Evolutionary conservation across 1,139 yeast species (phyloP), one percentile per base, ranked within the genome.

Genomic region (Taphrina sp.): DNA sequence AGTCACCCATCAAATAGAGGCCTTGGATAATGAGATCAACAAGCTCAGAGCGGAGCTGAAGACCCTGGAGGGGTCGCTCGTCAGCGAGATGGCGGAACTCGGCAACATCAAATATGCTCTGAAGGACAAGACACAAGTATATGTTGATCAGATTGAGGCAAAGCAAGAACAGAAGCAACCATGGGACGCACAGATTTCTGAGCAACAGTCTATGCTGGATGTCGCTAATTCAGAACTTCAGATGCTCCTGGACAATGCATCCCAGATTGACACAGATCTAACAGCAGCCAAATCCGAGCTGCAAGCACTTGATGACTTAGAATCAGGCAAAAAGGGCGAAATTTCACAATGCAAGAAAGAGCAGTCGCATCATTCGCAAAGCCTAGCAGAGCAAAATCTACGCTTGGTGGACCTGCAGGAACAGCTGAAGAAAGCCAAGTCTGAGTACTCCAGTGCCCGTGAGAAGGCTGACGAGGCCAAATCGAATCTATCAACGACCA

Each of bases 91-190:
- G 58, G 66, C 66, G 0, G 74, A 72, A 34, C 71, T 92, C 22
- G 84, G 80, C 58, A 76, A 76, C 35, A 82, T 90, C 17, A 81
- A 92, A 64, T 65, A 75, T 8, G 80, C 80, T 28, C 74, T 92
- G 56, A 81, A 88, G 14, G 83, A 81, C 54, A 87, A 88, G 65
- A 92, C 95, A 0, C 77, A 82, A 12, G 79, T 71, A 1, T 78
- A 81, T 59, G 79, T 88, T 0, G 76, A 75, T 17, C 76, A 84
- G 64, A 82, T 88, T 54, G 87, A 82, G 62, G 63, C 66, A 4
- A 71, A 82, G 37, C 94, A 87, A 64, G 75, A 75, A 7, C 74
- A 82, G 60, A 70, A 89, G 5, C 92, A 86, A 61, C 98, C 98
- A 0, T 89, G 95, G 94, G 81, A 80, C 60, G 82, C 78, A 33